Evolutionary conservation across 352 stramenopile species (phyloP).

Genomic region (Phytophthora sp.): DNA sequence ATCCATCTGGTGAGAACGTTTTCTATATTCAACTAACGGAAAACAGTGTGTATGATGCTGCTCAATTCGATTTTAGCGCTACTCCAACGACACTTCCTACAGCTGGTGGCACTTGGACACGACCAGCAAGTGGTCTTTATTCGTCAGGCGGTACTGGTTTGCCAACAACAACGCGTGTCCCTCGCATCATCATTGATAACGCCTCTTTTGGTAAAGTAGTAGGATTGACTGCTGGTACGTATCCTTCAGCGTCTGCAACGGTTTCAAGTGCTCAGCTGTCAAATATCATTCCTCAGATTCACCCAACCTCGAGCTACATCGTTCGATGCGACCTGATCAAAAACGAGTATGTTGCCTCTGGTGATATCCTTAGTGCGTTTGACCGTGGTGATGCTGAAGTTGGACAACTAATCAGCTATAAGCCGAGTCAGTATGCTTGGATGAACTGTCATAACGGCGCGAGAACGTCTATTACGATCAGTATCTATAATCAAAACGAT

Average conservation of each 20-base stretch:
- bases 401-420: constrained; percentile 13
- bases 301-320: constrained; percentile 8
- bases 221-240: constrained; percentile 7
- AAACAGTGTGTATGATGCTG: constrained; percentile 9
- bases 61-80: constrained; percentile 1
- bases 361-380: constrained; percentile 18
- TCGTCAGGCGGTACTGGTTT: constrained; percentile 7
- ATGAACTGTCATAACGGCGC: constrained; percentile 10
- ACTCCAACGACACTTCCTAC: constrained; percentile 1
- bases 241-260: constrained; percentile 6
- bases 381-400: constrained; percentile 6
- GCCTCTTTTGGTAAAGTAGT: constrained; percentile 8
- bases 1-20: constrained; percentile 1
- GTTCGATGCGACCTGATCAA: constrained; percentile 26
- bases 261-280: not conserved
- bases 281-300: constrained; percentile 20
- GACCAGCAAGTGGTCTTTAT: constrained; percentile 5
- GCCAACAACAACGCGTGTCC: not conserved
- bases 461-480: constrained; percentile 5
- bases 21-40: constrained; percentile 15
- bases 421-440: constrained; percentile 15
- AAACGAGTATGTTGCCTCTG: constrained; percentile 20
- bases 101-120: not conserved
- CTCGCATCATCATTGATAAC: constrained; percentile 24
- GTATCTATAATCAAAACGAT: constrained; percentile 20